These are phyloP conservation scores for Mycena olivaceomarginata DNA, from an alignment of 768 basidiomycete species.

Conservation along the genomic window DNA sequence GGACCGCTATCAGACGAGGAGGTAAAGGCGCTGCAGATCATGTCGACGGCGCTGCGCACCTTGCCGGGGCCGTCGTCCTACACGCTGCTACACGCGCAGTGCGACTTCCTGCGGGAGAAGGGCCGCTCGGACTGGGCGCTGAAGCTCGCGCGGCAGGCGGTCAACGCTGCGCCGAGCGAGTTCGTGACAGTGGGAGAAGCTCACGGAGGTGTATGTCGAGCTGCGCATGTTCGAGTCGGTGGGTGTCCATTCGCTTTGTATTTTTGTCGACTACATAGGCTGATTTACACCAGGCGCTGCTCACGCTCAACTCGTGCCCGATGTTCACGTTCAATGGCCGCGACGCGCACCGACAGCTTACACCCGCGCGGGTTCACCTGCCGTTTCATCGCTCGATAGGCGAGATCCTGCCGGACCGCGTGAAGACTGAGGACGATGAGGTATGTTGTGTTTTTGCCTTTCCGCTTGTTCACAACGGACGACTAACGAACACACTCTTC, in stretches of 20 bases:
- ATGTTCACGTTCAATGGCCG: slow-evolving; percentile 99
- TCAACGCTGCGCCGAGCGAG: slow-evolving; percentile 98
- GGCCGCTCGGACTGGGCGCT: slow-evolving; percentile 92
- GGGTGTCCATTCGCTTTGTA: slow-evolving; percentile 45
- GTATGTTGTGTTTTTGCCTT: slow-evolving; percentile 56
- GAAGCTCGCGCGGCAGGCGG: slow-evolving; percentile 94
- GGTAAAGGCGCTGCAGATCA: slow-evolving; percentile 97
- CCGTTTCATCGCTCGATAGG: slow-evolving; percentile 91
- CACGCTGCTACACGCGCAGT: slow-evolving; percentile 94
- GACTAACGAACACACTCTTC: slow-evolving; percentile 4
- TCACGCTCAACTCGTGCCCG: slow-evolving; percentile 98
- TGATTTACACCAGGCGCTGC: slow-evolving; percentile 74
- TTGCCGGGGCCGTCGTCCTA: slow-evolving; percentile 89
- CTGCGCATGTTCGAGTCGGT: slow-evolving; percentile 89
- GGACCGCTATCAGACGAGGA: slow-evolving; percentile 87
- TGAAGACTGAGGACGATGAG: slow-evolving; percentile 90
- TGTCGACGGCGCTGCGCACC: slow-evolving; percentile 87
- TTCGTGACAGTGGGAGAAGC: slow-evolving; percentile 99
- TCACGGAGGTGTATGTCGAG: slow-evolving; percentile 97
- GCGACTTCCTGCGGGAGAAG: slow-evolving; percentile 94
- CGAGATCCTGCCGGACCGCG: slow-evolving; percentile 92
- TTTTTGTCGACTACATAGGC: not conserved
- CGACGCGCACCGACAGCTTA: slow-evolving; percentile 91
- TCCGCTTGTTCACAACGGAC: too few species aligned
- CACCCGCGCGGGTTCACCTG: slow-evolving; percentile 87